Evolutionary conservation across 768 basidiomycete species (phyloP).

Genomic region (Lanmaoa rubissima): DNA sequence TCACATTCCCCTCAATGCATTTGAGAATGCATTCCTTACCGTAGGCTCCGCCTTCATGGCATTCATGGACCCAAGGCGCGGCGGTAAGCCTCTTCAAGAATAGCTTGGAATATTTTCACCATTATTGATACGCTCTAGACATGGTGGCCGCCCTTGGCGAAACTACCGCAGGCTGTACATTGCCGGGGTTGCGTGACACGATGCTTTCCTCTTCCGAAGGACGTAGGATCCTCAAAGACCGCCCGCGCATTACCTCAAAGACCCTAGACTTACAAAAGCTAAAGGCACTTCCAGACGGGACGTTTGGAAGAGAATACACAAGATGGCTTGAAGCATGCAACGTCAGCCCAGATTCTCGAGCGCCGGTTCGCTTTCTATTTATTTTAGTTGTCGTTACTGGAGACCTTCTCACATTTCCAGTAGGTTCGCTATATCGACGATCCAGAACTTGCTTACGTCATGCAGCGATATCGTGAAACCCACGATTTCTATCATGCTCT

Average conservation of each 20-base stretch:
- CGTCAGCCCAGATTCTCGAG: conserved; percentile 91
- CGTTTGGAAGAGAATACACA: conserved; percentile 82
- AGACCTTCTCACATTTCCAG: not conserved
- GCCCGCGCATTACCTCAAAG: conserved; percentile 75
- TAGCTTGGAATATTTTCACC: not conserved
- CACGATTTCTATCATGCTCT: conserved; percentile 98
- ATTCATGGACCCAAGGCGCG: conserved; percentile 76
- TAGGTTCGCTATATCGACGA: conserved; percentile 95
- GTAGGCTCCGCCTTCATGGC: conserved; percentile 84
- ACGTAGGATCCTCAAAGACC: conserved; percentile 74
- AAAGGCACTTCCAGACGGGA: conserved; percentile 66
- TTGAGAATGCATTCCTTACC: conserved; percentile 84
- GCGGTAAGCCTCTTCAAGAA: conserved; percentile 52
- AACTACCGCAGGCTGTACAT: conserved; percentile 79
- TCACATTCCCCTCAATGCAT: conserved; percentile 75
- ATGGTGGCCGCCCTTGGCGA: conserved; percentile 95
- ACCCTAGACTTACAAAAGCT: conserved; percentile 74
- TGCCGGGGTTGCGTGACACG: conserved; percentile 69
- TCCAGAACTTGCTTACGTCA: conserved; percentile 94
- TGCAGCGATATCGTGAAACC: conserved; percentile 97
- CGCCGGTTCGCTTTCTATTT: conserved; percentile 60
- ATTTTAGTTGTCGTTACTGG: not conserved
- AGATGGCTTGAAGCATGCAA: conserved; percentile 88
- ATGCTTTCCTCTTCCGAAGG: conserved; percentile 85
- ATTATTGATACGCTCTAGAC: conserved; percentile 47